A percentile compares a stretch with the other conserved stretches of the same genome.
These are phyloP conservation scores for Malus hybrid DNA, from an alignment of 331 rosid species.

Conservation along the genomic window DNA sequence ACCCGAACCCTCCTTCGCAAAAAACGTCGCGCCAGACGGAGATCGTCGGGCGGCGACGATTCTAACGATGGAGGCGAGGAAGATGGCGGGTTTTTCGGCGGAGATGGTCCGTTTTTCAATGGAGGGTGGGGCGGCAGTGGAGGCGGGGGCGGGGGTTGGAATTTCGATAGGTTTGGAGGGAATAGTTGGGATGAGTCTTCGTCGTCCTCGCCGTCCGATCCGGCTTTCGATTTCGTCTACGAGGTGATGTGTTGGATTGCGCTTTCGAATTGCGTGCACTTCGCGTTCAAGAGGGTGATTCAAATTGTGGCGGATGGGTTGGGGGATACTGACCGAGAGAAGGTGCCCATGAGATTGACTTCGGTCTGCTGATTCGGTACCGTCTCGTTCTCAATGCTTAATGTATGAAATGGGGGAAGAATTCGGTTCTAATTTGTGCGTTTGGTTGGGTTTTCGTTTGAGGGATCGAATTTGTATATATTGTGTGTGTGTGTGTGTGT, in stretches of 20 bases:
- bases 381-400: slow-evolving; percentile 6
- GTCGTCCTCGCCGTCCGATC: slow-evolving; percentile 49
- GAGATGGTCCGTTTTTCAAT: slow-evolving; percentile 30
- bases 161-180: slow-evolving; percentile 63
- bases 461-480: background rate
- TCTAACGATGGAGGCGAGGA: slow-evolving; percentile 29
- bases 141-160: slow-evolving; percentile 62
- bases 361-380: slow-evolving; percentile 40
- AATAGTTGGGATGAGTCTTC: slow-evolving; percentile 53
- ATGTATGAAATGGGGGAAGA: background rate
- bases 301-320: slow-evolving; percentile 44
- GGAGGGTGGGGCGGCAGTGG: slow-evolving; percentile 38
- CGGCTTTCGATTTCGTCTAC: slow-evolving; percentile 76
- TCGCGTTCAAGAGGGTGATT: slow-evolving; percentile 61
- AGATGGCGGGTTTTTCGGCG: slow-evolving; percentile 19
- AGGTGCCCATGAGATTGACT: slow-evolving; percentile 43
- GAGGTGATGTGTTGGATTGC: slow-evolving; percentile 78
- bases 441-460: slow-evolving; percentile 6
- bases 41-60: slow-evolving; percentile 30
- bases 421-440: slow-evolving; percentile 7
- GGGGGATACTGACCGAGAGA: slow-evolving; percentile 53
- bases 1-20: slow-evolving; percentile 47
- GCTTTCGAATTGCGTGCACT: slow-evolving; percentile 78
- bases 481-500: slow-evolving; percentile 21
- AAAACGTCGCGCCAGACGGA: slow-evolving; percentile 60